These are phyloP conservation scores for Isatis lusitanica DNA, from an alignment of 441 rosid species.

Conservation along the genomic window DNA sequence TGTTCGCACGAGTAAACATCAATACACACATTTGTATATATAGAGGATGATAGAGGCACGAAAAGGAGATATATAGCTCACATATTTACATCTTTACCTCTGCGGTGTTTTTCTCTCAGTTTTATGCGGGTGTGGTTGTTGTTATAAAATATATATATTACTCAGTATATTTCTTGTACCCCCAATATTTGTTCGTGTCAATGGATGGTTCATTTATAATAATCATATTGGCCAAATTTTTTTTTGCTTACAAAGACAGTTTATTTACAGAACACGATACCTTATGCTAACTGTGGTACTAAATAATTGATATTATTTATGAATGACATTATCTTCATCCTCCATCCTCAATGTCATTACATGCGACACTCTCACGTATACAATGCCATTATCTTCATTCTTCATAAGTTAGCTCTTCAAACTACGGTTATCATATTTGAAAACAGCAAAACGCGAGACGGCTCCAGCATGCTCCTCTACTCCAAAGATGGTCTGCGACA, in stretches of 20 bases:
- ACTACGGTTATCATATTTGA: no score
- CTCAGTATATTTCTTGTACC: background rate
- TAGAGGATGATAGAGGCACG: slow-evolving; percentile 4
- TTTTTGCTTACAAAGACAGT: background rate
- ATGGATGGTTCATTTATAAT: background rate
- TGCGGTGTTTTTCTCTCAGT: background rate
- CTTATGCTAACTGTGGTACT: background rate
- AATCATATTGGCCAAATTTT: background rate
- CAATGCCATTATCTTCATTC: no score
- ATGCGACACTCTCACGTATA: no score
- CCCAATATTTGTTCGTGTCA: background rate
- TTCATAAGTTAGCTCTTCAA: no score
- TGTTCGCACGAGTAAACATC: slow-evolving; percentile 53
- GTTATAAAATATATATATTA: background rate
- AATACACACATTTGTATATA: background rate
- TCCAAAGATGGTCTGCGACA: no score
- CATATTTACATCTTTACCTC: background rate
- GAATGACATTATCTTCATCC: no score
- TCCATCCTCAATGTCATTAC: no score
- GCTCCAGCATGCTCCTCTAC: no score
- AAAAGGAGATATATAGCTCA: slow-evolving; percentile 2
- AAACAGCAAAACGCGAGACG: no score
- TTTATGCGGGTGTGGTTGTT: background rate
- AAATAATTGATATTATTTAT: background rate
- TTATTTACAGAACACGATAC: no score